phyloP scores from a whole-genome alignment of 228 moss, liverwort and hornwort species.

The Sphagnum magellanicum region DNA sequence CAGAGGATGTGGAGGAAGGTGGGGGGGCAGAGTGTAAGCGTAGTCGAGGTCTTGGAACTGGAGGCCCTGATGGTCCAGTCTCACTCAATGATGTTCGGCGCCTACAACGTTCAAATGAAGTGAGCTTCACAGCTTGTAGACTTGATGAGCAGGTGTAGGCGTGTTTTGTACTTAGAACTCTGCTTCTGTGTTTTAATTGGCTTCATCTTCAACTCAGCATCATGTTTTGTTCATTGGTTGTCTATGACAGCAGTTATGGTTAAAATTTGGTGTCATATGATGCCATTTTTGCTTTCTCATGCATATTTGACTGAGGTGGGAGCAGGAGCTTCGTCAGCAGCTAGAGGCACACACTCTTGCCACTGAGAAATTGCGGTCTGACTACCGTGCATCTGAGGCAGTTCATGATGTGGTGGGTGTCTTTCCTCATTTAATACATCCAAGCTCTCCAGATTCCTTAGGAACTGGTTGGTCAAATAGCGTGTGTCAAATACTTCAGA shows the following conservation, averaged over 20 bases:
- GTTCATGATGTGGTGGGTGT: conserved; percentile 58
- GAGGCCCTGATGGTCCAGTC: conserved; percentile 65
- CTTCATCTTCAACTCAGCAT: no score
- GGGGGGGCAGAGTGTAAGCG: conserved; percentile 63
- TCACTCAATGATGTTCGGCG: conserved; percentile 89
- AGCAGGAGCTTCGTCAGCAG: conserved; percentile 76
- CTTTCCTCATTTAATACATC: not conserved
- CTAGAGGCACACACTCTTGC: conserved; percentile 72
- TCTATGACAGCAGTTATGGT: no score
- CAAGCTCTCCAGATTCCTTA: not conserved
- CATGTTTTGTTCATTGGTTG: no score
- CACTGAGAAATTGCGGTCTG: conserved; percentile 78
- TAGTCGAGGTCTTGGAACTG: conserved; percentile 59
- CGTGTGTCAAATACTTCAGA: not conserved
- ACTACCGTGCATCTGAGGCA: conserved; percentile 73
- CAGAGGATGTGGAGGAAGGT: conserved; percentile 45
- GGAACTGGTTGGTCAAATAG: not conserved
- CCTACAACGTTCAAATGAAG: conserved; percentile 89
- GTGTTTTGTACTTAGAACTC: no score
- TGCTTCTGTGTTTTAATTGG: no score
- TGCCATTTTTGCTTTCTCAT: not conserved
- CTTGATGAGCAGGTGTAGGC: no score
- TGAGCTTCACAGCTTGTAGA: conserved; percentile 5
- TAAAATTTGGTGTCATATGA: not conserved
- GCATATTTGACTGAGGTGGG: not conserved